Evolutionary conservation across 75 land plant species (phyloP).

Genomic region (Pinus albicaulis): DNA sequence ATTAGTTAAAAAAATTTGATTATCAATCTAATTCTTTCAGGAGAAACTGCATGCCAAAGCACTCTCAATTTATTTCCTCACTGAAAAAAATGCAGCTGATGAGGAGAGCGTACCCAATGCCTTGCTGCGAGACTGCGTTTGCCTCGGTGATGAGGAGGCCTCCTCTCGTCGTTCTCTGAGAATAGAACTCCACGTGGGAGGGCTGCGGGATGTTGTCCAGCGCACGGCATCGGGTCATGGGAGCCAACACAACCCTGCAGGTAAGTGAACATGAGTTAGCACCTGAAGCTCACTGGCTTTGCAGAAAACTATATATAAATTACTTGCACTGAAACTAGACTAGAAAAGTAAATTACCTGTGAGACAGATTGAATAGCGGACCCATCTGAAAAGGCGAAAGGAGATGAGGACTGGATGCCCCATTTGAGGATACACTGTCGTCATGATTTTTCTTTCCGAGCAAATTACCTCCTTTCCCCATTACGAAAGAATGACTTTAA

Average conservation of each 20-base stretch:
- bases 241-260: constrained; percentile 28
- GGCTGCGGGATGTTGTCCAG: constrained; percentile 16
- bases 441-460: not conserved
- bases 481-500: not conserved
- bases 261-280: too few species aligned
- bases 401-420: not conserved
- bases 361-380: not conserved
- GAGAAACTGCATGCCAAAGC: not conserved
- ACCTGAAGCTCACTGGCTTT: too few species aligned
- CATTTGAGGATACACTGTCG: not conserved
- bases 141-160: constrained; percentile 32
- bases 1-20: not conserved
- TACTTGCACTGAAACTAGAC: not conserved
- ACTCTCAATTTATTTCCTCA: not conserved
- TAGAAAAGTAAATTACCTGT: not conserved
- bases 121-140: constrained; percentile 7
- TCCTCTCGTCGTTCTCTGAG: constrained; percentile 22
- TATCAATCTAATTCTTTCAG: not conserved
- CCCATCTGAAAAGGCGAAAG: not conserved
- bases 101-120: not conserved
- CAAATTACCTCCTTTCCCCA: not conserved
- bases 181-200: constrained; percentile 13
- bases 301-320: not conserved
- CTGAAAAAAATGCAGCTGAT: not conserved
- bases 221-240: constrained; percentile 32